Evolutionary conservation across 1,284 basidiomycete genomes (phyloP).

Genomic region (Ganoderma sinense): DNA sequence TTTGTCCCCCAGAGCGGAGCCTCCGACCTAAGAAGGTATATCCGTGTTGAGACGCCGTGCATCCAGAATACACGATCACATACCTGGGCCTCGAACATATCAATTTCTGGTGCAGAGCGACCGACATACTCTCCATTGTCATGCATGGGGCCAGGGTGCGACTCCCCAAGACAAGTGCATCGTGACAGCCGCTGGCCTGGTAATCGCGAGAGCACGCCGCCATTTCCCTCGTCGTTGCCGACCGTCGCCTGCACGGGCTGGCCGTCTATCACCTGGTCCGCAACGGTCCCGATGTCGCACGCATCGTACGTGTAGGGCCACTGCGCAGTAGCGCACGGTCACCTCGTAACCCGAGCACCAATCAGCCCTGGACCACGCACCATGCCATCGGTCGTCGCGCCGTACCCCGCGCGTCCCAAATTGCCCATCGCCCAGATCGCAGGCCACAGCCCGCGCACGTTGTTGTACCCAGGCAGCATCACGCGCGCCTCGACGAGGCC

Average conservation of each 20-base stretch:
- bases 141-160: conserved; percentile 81
- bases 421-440: conserved; percentile 60
- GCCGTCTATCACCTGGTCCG: conserved; percentile 52
- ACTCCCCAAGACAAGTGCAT: conserved; percentile 83
- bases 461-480: conserved; percentile 78
- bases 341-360: too few species aligned
- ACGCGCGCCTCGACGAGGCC: conserved; percentile 77
- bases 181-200: conserved; percentile 82
- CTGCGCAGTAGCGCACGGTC: conserved; percentile 24
- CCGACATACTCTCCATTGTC: conserved; percentile 46
- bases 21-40: not conserved
- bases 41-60: too few species aligned
- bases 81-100: conserved; percentile 67
- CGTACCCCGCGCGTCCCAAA: conserved; percentile 49
- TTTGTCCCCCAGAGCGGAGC: conserved; percentile 10
- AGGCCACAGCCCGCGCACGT: conserved; percentile 59
- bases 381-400: conserved; percentile 61
- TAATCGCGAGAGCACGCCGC: conserved; percentile 61
- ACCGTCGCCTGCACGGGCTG: conserved; percentile 45
- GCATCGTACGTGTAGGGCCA: conserved; percentile 64
- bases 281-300: conserved; percentile 65
- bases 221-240: conserved; percentile 44
- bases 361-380: conserved; percentile 27
- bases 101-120: conserved; percentile 77
- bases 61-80: not conserved